A percentile compares a stretch with the other conserved stretches of the same genome.
phyloP scores from a whole-genome alignment of 768 basidiomycete species.

The Tubosaeta sp. region DNA sequence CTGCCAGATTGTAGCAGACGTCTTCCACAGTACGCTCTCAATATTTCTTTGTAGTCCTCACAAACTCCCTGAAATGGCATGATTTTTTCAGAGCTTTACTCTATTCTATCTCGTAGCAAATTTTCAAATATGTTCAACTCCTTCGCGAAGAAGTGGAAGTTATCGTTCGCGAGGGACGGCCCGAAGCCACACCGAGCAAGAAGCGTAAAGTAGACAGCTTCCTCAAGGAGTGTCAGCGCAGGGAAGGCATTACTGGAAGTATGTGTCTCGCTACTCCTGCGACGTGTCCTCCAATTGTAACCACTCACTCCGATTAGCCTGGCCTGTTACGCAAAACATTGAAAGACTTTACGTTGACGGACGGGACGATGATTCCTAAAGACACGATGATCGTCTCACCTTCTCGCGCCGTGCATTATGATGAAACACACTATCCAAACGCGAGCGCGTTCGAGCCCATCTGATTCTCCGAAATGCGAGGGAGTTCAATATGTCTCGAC shows the following conservation, averaged over 20 bases:
- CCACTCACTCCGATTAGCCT: neutral
- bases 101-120: neutral
- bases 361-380: neutral
- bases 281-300: neutral
- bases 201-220: neutral
- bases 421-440: neutral
- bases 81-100: neutral
- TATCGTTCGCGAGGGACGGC: neutral
- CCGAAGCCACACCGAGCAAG: neutral
- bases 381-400: neutral
- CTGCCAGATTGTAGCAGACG: neutral
- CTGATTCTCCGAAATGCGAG: neutral
- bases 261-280: neutral
- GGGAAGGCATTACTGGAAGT: neutral
- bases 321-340: neutral
- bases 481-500: slow-evolving; percentile 30
- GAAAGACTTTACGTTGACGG: neutral
- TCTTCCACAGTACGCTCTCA: neutral
- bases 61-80: neutral
- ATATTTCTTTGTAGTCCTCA: too few relatives aligned
- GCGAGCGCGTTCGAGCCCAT: neutral
- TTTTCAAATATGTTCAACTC: neutral
- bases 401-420: neutral
- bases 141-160: neutral
- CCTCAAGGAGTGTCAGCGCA: neutral